phyloP scores from a whole-genome alignment of 495 filamentous ascomycete species.

The Tuber calosporum region DNA sequence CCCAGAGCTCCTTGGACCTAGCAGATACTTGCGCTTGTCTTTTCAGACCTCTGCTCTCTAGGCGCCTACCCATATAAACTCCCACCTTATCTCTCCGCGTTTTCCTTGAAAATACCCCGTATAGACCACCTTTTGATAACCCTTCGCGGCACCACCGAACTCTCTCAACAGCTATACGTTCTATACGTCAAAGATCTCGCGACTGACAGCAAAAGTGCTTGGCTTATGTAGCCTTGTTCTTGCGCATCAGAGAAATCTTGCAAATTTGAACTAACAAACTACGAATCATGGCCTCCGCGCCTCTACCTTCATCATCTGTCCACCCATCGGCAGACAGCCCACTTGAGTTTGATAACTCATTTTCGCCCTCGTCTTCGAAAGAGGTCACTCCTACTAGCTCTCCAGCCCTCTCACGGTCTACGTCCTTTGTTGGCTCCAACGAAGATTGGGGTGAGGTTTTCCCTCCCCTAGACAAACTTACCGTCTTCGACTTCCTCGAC shows the following conservation, averaged over 20 bases:
- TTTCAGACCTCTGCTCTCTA: not conserved
- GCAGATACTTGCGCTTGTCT: not conserved
- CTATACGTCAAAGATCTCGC: not conserved
- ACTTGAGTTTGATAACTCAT: slow-evolving; percentile 24
- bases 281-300: slow-evolving; percentile 7
- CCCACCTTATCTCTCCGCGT: not conserved
- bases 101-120: not conserved
- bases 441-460: slow-evolving; percentile 81
- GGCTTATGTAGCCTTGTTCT: not conserved
- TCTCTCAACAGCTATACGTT: not conserved
- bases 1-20: not conserved
- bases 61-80: not conserved
- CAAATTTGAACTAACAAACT: slow-evolving; percentile 4
- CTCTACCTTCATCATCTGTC: slow-evolving; percentile 15
- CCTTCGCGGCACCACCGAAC: not conserved
- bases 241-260: not conserved
- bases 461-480: slow-evolving; percentile 83
- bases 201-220: not conserved
- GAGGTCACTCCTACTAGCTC: slow-evolving; percentile 21
- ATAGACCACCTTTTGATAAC: not conserved
- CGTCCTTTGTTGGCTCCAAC: slow-evolving; percentile 29
- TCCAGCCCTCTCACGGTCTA: slow-evolving; percentile 22
- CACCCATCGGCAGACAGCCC: slow-evolving; percentile 23
- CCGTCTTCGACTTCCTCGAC: slow-evolving; percentile 86
- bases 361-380: slow-evolving; percentile 11